Conservation (phyloP, 768 basidiomycete species). For the Lanmaoa pseudosensibilis region DNA sequence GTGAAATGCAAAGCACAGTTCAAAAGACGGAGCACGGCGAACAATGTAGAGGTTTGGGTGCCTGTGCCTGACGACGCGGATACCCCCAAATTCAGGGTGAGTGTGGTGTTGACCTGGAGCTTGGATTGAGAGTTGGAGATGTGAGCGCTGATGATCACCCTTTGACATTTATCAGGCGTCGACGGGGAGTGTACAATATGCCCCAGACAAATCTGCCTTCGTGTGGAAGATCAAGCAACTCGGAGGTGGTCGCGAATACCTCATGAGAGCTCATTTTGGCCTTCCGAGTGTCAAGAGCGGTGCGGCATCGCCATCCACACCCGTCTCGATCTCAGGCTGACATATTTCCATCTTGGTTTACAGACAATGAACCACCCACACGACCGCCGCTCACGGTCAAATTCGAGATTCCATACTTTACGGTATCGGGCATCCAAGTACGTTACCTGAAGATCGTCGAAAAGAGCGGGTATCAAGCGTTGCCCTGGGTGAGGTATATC, state of each 20-base stretch:
- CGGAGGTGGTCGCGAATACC: constrained; percentile 92
- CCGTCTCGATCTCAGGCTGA: not conserved
- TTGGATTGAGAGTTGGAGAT: not conserved
- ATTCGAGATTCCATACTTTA: constrained; percentile 99
- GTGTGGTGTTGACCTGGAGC: not conserved
- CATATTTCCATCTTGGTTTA: constrained; percentile 44
- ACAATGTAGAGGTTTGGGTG: constrained; percentile 98
- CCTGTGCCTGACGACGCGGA: constrained; percentile 99
- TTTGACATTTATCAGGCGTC: constrained; percentile 61
- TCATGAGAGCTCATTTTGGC: constrained; percentile 98
- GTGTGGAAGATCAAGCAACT: constrained; percentile 99
- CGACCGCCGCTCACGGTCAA: constrained; percentile 95
- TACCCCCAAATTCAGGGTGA: constrained; percentile 92
- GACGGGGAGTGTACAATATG: constrained; percentile 94
- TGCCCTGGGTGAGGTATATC: constrained; percentile 95
- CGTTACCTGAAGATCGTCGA: constrained; percentile 98
- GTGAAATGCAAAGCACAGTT: constrained; percentile 97
- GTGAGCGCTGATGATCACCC: not conserved
- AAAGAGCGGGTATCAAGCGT: constrained; percentile 95
- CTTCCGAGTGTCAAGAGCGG: constrained; percentile 91
- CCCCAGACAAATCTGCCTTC: constrained; percentile 96
- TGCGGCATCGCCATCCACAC: constrained; percentile 37
- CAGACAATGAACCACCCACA: constrained; percentile 66
- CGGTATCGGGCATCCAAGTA: constrained; percentile 96
- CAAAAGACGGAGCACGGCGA: constrained; percentile 93